Evolutionary conservation across 768 basidiomycete genomes (phyloP).

Genomic region (Cystofilobasidium ferigula): DNA sequence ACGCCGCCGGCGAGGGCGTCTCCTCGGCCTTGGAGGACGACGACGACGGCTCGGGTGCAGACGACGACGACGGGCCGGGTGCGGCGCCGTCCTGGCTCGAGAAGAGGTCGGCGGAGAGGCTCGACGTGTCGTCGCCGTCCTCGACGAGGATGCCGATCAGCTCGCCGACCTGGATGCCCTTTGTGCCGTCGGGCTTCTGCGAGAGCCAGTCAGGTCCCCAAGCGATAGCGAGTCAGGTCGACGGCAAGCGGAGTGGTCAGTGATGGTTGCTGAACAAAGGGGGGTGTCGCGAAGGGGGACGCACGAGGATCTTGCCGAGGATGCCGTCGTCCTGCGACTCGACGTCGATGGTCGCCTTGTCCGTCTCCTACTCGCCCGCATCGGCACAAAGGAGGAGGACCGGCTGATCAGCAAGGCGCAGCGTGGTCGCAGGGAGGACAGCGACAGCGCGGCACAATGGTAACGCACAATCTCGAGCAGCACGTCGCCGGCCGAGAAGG

Average conservation of each 20-base stretch:
- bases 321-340: slow-evolving; percentile 40
- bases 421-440: too few species aligned
- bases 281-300: slow-evolving; percentile 16
- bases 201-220: background rate
- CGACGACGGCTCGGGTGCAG: slow-evolving; percentile 37
- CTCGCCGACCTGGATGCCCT: slow-evolving; percentile 75
- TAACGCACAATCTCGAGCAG: slow-evolving; percentile 67
- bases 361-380: slow-evolving; percentile 29
- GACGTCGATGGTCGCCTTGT: slow-evolving; percentile 41
- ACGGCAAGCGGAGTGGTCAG: background rate
- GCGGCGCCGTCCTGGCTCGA: slow-evolving; percentile 19
- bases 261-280: background rate
- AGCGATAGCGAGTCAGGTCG: slow-evolving; percentile 32
- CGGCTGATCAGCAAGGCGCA: too few species aligned
- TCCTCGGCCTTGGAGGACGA: slow-evolving; percentile 32
- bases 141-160: slow-evolving; percentile 86
- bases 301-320: slow-evolving; percentile 40
- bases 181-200: slow-evolving; percentile 64
- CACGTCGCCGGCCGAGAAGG: slow-evolving; percentile 70
- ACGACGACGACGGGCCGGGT: slow-evolving; percentile 26
- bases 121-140: slow-evolving; percentile 87
- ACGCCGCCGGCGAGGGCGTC: slow-evolving; percentile 29
- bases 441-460: too few species aligned
- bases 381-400: too few species aligned
- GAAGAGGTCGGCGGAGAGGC: slow-evolving; percentile 48